These are phyloP conservation scores for Symbiodinium natans DNA, from an alignment of 73 alveolate genomes.

Conservation along the genomic window DNA sequence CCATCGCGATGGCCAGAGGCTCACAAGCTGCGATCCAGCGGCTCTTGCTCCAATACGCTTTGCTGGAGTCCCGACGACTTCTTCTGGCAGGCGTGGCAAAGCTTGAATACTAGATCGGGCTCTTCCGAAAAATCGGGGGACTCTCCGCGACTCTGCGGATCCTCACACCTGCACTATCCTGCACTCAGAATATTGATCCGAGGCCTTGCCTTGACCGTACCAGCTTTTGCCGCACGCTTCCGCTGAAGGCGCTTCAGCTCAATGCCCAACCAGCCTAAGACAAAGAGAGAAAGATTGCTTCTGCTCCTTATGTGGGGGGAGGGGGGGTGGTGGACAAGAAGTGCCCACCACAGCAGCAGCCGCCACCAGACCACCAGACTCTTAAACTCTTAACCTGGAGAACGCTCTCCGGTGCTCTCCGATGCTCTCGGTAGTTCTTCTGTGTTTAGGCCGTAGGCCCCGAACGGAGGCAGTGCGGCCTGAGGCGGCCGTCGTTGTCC, in stretches of 20 bases:
- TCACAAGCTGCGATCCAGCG: not conserved
- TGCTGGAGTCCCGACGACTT: slow-evolving; percentile 55
- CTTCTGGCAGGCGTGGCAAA: slow-evolving; percentile 12
- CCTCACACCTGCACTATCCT: no score
- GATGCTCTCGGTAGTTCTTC: no score
- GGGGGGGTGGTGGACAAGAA: no score
- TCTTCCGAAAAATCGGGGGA: no score
- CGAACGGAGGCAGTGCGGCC: slow-evolving; percentile 32
- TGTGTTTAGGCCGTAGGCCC: not conserved
- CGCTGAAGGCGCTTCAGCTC: slow-evolving; percentile 73
- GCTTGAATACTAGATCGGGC: not conserved
- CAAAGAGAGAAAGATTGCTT: not conserved
- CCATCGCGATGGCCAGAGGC: no score
- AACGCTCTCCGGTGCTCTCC: no score
- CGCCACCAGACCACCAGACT: not conserved
- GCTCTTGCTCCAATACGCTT: slow-evolving; percentile 38
- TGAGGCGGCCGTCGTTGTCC: slow-evolving; percentile 58
- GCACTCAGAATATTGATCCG: no score
- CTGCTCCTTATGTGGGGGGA: not conserved
- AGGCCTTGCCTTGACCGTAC: slow-evolving; percentile 18
- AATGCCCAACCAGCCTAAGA: slow-evolving; percentile 68
- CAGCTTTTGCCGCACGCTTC: slow-evolving; percentile 68
- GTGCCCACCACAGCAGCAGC: not conserved
- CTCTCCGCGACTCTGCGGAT: no score
- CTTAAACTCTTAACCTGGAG: not conserved